Percentiles rank a stretch among this genome's conserved stretches.
phyloP scores from a whole-genome alignment of 495 filamentous ascomycete species.

The Oleoguttula mirabilis region DNA sequence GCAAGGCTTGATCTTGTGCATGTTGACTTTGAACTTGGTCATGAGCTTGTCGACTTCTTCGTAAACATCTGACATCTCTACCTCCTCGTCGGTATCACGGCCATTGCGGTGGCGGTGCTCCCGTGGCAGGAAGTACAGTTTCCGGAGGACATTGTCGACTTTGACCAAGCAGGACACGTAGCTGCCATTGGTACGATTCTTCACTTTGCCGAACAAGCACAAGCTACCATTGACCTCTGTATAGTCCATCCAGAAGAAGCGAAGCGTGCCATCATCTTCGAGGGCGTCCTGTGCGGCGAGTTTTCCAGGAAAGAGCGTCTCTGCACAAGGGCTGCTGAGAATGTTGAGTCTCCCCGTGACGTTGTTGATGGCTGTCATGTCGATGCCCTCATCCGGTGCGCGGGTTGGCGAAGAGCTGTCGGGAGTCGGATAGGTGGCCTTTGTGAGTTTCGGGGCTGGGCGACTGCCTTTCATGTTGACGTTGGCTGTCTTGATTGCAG shows the following conservation, averaged over 20 bases:
- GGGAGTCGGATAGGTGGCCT: conserved; percentile 56
- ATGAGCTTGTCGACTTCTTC: conserved; percentile 76
- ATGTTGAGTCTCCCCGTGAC: conserved; percentile 81
- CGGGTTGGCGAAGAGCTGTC: conserved; percentile 65
- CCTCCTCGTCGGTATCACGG: conserved; percentile 61
- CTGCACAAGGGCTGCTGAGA: conserved; percentile 55
- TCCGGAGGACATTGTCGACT: conserved; percentile 85
- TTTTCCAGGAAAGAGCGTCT: conserved; percentile 59
- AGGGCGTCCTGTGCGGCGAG: conserved; percentile 65
- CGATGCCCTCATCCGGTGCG: conserved; percentile 45
- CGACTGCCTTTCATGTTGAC: conserved; percentile 82
- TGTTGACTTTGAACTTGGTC: conserved; percentile 65
- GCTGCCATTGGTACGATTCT: conserved; percentile 66
- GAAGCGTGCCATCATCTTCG: conserved; percentile 81
- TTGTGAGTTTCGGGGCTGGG: conserved; percentile 56
- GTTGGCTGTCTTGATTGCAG: conserved; percentile 51
- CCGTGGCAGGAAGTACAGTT: conserved; percentile 85
- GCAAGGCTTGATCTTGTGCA: conserved; percentile 87
- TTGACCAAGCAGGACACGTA: conserved; percentile 93
- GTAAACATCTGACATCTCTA: conserved; percentile 83
- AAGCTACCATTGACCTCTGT: conserved; percentile 85
- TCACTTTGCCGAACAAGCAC: conserved; percentile 92
- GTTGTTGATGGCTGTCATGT: conserved; percentile 81
- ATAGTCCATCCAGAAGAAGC: conserved; percentile 95
- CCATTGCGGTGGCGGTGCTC: conserved; percentile 53